Base-by-base conservation (phyloP, 345 rosid species). In the Populus pruinosa region DNA sequence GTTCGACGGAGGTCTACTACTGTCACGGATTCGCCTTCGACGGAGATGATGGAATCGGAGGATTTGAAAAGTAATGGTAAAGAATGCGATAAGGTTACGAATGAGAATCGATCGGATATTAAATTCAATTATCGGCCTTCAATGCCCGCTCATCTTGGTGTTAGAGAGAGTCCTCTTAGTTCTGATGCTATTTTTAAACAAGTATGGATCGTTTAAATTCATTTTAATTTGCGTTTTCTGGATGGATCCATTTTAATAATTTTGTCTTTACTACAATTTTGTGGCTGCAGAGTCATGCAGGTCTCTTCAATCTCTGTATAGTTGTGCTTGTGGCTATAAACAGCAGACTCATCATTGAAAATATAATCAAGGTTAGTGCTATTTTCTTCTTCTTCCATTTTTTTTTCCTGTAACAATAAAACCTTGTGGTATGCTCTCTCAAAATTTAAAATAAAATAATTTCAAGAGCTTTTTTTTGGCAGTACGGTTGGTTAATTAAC, bases 261-360 rank as follows among this genome's bases (percentile, higher is more conserved):
- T 47, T 47, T 25, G 18, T 39, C 0, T 43, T 63, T 27, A 50
- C 39, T 29, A 5, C 21, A 67, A 18, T 33, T 69, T 47, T 76
- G 38, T 81, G 82, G 79, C 44, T 41, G 44, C 91, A 96, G 99
- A 96, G 99, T 79, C 99, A 96, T 82, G 99, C 99, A 9, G 99
- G 98, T 70, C 90, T 96, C 56, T 94, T 94, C 87, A 96, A 96
- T 83, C 91, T 96, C 4, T 94, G 99, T 81, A 87, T 96, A 84
- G 99, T 96, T 63, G 98, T 96, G 81, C 97, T 96, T 76, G 82
- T 96, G 76, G 99, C 99, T 27, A 98, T 96, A 16, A 96, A 96
- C 90, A 86, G 98, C 89, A 84, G 99, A 83, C 98, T 96, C 76
- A 96, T 94, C 85, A 96, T 96, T 43, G 99, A 88, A 80, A 96